Percentiles rank a stretch among this genome's conserved stretches.
Evolutionary conservation across 1,284 basidiomycete genomes (phyloP).

Genomic region (Blastosporella zonata): DNA sequence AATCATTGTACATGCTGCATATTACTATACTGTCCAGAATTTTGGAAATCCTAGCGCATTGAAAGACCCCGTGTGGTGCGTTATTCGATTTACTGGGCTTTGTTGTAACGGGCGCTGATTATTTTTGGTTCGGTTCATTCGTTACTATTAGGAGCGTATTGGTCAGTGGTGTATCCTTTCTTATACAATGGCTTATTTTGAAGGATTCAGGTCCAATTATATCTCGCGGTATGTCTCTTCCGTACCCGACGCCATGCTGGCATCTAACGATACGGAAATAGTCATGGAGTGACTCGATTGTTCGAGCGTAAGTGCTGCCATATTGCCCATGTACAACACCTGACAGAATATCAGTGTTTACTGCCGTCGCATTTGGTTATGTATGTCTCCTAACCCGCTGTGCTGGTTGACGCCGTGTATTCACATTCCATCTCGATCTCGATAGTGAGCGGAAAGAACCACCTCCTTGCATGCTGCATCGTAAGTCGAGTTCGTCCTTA

Average conservation of each 20-base stretch:
- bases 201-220: not conserved
- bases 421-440: not conserved
- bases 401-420: not conserved
- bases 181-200: not conserved
- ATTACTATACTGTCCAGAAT: not conserved
- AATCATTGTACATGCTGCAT: not conserved
- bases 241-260: too few species aligned
- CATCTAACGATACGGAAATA: not conserved
- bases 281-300: not conserved
- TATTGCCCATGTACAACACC: not conserved
- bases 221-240: not conserved
- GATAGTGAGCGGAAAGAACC: not conserved
- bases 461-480: not conserved
- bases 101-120: not conserved
- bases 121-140: not conserved
- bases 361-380: slow-evolving; percentile 1
- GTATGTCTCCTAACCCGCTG: not conserved
- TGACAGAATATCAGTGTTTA: not conserved
- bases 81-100: not conserved
- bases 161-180: not conserved
- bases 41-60: not conserved
- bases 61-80: not conserved
- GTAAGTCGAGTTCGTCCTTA: not conserved
- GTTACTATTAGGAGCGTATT: not conserved
- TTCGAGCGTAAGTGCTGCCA: not conserved